Base-by-base conservation (phyloP, 2,329 filamentous ascomycete genomes). In the Neonectria ditissima region DNA sequence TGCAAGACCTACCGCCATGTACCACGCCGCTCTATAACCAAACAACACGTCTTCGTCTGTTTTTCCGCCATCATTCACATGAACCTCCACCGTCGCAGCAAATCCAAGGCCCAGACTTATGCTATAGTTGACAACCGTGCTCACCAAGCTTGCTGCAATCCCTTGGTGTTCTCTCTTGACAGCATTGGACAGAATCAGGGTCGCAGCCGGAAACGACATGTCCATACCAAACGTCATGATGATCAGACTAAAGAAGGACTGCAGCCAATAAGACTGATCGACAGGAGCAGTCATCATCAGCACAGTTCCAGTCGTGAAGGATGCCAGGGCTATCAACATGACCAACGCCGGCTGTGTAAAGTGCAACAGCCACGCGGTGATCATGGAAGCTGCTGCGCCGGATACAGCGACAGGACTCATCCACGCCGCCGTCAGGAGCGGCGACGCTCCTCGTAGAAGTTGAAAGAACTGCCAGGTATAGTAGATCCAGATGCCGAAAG, bases 61-160 rank as follows among this genome's bases (percentile, higher is more conserved):
- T 18, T 62, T 20, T 1, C 69, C 69, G 0, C 74, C 77, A 0
- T 67, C 55, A 4, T 74, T 69, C 0, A 81, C 73, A 6, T 80
- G 76, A 0, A 78, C 76, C 70, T 91, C 88, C 2, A 91, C 84
- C 0, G 88, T 91, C 0, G 88, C 89, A 0, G 89, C 89, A 48
- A 92, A 84, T 0, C 89, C 90, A 0, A 92, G 80, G 0, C 87
- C 88, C 3, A 92, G 75, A 1, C 87, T 87, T 34, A 92, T 91
- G 62, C 84, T 85, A 72, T 92, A 92, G 75, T 92, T 91, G 65
- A 92, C 86, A 11, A 90, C 81, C 0, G 89, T 91, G 61, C 84
- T 88, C 32, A 91, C 86, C 6, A 92, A 74, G 18, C 83, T 86
- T 10, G 80, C 81, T 0, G 77, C 82, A 11, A 84, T 79, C 4